Evolutionary conservation across 345 rosid species (phyloP).

Genomic region (Microthlaspi erraticum): DNA sequence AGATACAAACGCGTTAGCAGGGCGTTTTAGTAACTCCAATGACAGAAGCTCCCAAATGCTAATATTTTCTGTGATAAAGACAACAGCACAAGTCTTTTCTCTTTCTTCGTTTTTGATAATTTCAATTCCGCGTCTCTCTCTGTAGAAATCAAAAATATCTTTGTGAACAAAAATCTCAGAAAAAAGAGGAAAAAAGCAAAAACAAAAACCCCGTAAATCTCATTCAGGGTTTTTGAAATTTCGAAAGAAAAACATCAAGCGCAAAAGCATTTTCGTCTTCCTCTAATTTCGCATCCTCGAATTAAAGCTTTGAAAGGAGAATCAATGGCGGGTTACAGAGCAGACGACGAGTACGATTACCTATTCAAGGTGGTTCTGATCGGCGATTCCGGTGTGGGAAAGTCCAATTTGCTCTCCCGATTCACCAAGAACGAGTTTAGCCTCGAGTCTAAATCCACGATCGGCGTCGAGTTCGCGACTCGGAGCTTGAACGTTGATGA

Average conservation of each 20-base stretch:
- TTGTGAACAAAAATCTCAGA: constrained; percentile 14
- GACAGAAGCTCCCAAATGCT: background rate
- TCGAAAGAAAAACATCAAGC: background rate
- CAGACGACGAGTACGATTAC: constrained; percentile 51
- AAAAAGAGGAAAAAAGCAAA: background rate
- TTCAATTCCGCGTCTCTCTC: constrained; percentile 38
- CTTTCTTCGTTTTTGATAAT: constrained; percentile 24
- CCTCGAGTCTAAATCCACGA: constrained; percentile 50
- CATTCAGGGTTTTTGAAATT: constrained; percentile 16
- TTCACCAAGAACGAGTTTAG: constrained; percentile 51
- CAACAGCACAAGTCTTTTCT: constrained; percentile 25
- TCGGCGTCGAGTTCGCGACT: constrained; percentile 52
- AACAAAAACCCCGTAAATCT: constrained; percentile 8
- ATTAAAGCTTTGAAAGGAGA: constrained; percentile 1
- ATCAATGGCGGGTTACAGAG: constrained; percentile 50
- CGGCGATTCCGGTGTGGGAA: constrained; percentile 50
- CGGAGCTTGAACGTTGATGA: constrained; percentile 46
- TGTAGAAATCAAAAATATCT: constrained; percentile 23
- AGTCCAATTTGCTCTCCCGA: constrained; percentile 44
- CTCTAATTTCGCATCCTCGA: background rate
- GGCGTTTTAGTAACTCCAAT: background rate
- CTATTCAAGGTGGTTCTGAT: constrained; percentile 49
- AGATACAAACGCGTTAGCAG: constrained; percentile 7
- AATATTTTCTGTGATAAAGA: constrained; percentile 9
- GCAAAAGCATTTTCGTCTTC: background rate